phyloP scores from a whole-genome alignment of 116 monocot species.

The Zostera marina region DNA sequence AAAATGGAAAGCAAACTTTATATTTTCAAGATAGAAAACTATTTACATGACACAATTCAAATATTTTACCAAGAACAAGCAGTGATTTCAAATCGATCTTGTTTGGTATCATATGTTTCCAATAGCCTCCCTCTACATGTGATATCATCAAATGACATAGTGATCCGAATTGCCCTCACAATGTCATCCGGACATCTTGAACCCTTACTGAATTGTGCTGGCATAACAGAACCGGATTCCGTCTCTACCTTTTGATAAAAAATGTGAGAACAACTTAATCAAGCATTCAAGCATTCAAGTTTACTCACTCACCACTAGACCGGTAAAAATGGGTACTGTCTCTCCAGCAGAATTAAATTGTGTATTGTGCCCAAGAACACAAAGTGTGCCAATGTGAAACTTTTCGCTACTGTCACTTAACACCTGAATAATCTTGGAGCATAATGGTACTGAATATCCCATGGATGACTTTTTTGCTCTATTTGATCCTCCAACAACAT shows the following conservation, averaged over 20 bases:
- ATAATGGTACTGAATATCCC: conserved; percentile 66
- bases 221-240: conserved; percentile 39
- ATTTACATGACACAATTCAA: too few species aligned
- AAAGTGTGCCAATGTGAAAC: conserved; percentile 57
- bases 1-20: background rate
- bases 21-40: too few species aligned
- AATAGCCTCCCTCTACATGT: conserved; percentile 46
- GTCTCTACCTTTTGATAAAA: conserved; percentile 48
- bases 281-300: too few species aligned
- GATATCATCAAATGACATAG: conserved; percentile 48
- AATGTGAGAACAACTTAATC: background rate
- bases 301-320: conserved; percentile 46
- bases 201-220: conserved; percentile 52
- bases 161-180: conserved; percentile 66
- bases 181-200: conserved; percentile 88
- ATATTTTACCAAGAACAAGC: conserved; percentile 53
- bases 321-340: conserved; percentile 44
- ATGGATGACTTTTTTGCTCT: conserved; percentile 1
- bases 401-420: conserved; percentile 32
- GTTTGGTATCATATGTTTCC: conserved; percentile 70
- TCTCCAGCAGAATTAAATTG: conserved; percentile 37
- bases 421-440: conserved; percentile 51
- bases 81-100: conserved; percentile 55
- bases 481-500: conserved; percentile 8
- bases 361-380: conserved; percentile 73